Evolutionary conservation across 305 asterid species (phyloP).

Genomic region (Fraxinus angustifolia): DNA sequence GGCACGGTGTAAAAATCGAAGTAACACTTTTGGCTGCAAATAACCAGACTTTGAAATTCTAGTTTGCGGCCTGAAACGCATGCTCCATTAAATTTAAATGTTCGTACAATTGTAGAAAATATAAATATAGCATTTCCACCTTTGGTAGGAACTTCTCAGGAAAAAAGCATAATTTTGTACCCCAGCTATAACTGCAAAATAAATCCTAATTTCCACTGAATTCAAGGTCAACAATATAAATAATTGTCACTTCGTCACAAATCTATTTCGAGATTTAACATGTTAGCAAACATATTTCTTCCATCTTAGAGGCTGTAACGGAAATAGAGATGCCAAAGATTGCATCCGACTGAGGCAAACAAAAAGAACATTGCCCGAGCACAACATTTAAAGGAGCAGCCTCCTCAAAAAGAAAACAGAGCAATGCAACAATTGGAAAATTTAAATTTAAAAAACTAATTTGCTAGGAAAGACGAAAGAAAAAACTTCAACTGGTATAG

Average conservation of each 20-base stretch:
- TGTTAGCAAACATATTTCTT: neutral
- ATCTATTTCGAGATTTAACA: neutral
- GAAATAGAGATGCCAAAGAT: neutral
- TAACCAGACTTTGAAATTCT: neutral
- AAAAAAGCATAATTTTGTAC: neutral
- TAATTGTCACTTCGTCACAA: neutral
- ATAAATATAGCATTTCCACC: neutral
- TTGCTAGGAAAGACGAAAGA: neutral
- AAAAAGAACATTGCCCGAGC: neutral
- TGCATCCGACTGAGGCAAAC: neutral
- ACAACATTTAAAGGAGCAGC: neutral
- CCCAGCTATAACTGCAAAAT: neutral
- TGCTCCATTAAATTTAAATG: neutral
- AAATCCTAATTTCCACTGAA: neutral
- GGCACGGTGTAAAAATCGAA: neutral
- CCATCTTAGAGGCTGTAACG: neutral
- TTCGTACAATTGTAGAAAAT: neutral
- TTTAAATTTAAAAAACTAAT: neutral
- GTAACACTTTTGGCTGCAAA: neutral
- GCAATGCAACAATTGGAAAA: neutral
- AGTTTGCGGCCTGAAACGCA: neutral
- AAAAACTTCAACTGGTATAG: constrained; percentile 1
- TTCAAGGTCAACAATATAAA: neutral
- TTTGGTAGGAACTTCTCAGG: neutral
- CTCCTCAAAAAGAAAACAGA: neutral